Evolutionary conservation across 176 grass and related monocot species (phyloP), one percentile per base, ranked within the genome.

Genomic region (Aechmea fasciata): DNA sequence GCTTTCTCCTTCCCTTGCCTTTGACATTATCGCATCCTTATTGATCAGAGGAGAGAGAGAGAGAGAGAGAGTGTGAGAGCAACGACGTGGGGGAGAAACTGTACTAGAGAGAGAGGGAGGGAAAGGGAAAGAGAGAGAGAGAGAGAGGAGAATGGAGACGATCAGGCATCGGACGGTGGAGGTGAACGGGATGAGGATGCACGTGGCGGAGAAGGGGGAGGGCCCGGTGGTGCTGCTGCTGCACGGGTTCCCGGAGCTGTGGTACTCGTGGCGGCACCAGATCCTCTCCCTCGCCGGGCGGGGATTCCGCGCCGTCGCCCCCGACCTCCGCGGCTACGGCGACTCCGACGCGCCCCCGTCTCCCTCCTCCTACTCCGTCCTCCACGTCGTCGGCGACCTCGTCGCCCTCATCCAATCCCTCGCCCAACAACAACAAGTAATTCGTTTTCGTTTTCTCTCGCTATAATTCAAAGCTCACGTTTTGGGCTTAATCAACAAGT

Each of bases 231-330:
- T 87, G 68, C 67, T 94, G 28, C 69, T 94, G 22, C 3, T 94
- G 7, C 90, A 94, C 68, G 90, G 90, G 71, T 94, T 94, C 86
- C 86, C 90, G 59, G 90, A 94, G 83, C 80, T 89, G 47, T 94
- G 90, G 90, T 94, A 89, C 80, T 72, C 83, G 2, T 94, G 90
- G 90, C 90, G 90, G 65, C 90, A 89, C 83, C 90, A 94, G 69
- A 74, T 94, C 59, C 54, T 77, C 41, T 78, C 77, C 11, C 86
- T 94, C 14, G 80, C 83, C n/a, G 66, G 25, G 28, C 65, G 75
- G 1, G 90, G 86, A 13, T 94, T 71, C 83, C 86, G 80, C 48
- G 86, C 90, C 61, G 80, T 94, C 47, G 90, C 86, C 3, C 90
- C 83, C 19, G 86, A 94, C 71, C 71, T 94, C 71, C 85, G 86